Percentiles rank a stretch among this genome's conserved stretches.
Conservation (phyloP, 2,329 filamentous ascomycete species). For the Ceratocystis cacaofunesta region DNA sequence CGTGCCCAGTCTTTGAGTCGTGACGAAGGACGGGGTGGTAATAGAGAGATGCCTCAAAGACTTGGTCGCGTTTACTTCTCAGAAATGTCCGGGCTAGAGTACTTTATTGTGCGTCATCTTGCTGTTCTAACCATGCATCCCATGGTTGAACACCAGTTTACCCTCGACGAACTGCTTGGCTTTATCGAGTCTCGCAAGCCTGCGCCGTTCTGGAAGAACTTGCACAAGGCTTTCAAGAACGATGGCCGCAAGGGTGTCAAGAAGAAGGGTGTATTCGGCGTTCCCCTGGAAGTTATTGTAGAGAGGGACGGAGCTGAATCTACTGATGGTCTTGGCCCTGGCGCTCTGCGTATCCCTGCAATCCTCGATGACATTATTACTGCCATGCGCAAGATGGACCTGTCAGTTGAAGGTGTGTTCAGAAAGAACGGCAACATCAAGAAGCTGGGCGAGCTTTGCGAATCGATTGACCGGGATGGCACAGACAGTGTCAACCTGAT, state of each 20-base stretch:
- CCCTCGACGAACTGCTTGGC: conserved; percentile 79
- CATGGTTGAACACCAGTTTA: conserved; percentile 76
- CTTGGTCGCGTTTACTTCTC: conserved; percentile 77
- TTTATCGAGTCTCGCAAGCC: conserved; percentile 84
- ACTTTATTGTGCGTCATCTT: conserved; percentile 91
- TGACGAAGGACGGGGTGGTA: conserved; percentile 35
- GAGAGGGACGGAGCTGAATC: conserved; percentile 92
- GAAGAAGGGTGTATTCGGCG: conserved; percentile 89
- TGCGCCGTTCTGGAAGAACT: conserved; percentile 94
- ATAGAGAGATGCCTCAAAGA: conserved; percentile 39
- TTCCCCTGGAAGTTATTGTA: conserved; percentile 73
- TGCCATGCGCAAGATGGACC: conserved; percentile 96
- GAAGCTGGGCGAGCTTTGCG: conserved; percentile 71
- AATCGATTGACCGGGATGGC: conserved; percentile 72
- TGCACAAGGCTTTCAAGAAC: conserved; percentile 89
- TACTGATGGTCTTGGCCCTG: conserved; percentile 91
- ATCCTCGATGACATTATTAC: conserved; percentile 88
- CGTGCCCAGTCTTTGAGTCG: conserved; percentile 18
- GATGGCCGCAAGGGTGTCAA: conserved; percentile 63
- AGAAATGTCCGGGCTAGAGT: conserved; percentile 85
- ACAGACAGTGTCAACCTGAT: conserved; percentile 75
- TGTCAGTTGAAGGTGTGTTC: conserved; percentile 97
- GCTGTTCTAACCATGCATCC: conserved; percentile 93
- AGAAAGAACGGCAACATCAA: conserved; percentile 98
- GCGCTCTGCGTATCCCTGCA: conserved; percentile 78